Evolutionary conservation across 805 yeast species (phyloP).

Genomic region (Millerago galiae): DNA sequence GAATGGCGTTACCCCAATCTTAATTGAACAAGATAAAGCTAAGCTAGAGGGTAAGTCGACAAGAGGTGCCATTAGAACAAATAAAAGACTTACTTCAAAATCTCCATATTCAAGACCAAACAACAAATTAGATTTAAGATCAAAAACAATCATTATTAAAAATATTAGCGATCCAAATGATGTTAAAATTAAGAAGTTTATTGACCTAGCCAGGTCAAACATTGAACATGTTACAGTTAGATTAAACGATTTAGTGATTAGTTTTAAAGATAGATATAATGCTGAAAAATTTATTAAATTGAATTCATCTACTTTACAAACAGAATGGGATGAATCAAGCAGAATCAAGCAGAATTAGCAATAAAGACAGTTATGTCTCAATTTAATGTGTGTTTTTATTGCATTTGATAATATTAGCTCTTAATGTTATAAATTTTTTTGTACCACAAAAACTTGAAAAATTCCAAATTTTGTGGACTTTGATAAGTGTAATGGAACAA

Average conservation of each 20-base stretch:
- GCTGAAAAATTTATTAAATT: conserved; percentile 21
- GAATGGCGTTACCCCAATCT: conserved; percentile 18
- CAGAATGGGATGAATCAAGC: conserved; percentile 20
- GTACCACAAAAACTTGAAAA: neutral
- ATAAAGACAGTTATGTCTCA: conserved; percentile 3
- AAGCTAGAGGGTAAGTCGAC: conserved; percentile 11
- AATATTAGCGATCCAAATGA: conserved; percentile 12
- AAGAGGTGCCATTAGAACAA: conserved; percentile 6
- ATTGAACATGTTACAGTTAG: conserved; percentile 9
- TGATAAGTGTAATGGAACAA: conserved; percentile 4
- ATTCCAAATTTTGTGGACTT: neutral
- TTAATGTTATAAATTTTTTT: neutral
- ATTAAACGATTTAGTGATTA: conserved; percentile 11
- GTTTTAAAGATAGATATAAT: conserved; percentile 17
- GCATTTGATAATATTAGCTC: neutral
- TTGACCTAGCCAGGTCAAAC: conserved; percentile 10
- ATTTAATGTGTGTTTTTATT: neutral
- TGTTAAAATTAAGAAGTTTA: conserved; percentile 10
- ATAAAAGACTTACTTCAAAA: conserved; percentile 1
- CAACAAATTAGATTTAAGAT: conserved; percentile 19
- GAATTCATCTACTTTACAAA: conserved; percentile 9
- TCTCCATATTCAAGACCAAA: conserved; percentile 18
- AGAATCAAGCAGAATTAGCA: neutral
- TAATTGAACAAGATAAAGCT: conserved; percentile 17
- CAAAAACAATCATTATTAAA: conserved; percentile 17